Base-by-base conservation (phyloP, 2,329 filamentous ascomycete species). In the Trichoderma oligosporum region DNA sequence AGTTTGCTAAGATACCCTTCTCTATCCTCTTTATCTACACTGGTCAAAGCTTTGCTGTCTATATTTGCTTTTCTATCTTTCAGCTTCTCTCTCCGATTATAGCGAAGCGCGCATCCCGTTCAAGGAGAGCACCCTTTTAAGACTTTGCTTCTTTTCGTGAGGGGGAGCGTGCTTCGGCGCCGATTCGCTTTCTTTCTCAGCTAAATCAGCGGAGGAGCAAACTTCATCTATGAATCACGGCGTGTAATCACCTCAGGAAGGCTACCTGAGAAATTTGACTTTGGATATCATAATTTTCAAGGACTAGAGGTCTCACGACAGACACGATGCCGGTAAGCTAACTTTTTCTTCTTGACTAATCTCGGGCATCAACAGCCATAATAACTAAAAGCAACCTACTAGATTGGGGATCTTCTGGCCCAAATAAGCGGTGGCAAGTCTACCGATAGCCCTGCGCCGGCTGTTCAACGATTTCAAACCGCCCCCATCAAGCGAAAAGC, bases 351-450 rank as follows among this genome's bases (percentile, higher is more conserved):
- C 35, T 31, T 24, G 20, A 36, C 52, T 42, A 22, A 39, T 20
- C 45, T 41, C 38, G 52, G 52, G 52, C 31, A 45, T 38, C 55
- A 57, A 27, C 33, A 12, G 33, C n/a, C 14, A 14, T 20, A 18
- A 16, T 24, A 24, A 12, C 57, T 59, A 42, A 59, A 20, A 14
- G 18, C 42, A 7, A 6, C 16, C 29, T 27, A 42, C 29, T 47
- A 72, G 70, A 72, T 72, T 52, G 68, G 70, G 61, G 70, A 72
- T 59, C 65, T 72, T 48, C 63, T 72, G 31, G 83, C 82, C 62
- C 80, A 83, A 67, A 86, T 87, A 62, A 81, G 76, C 62, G 83
- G 83, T 66, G 77, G 78, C 61, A 76, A 78, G 67, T 71, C 76
- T 64, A 64, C 77, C 12, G 64, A 67, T 42, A 64, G 65, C 48